phyloP scores from a whole-genome alignment of 495 filamentous ascomycete species.

The Aspergillus leporis region DNA sequence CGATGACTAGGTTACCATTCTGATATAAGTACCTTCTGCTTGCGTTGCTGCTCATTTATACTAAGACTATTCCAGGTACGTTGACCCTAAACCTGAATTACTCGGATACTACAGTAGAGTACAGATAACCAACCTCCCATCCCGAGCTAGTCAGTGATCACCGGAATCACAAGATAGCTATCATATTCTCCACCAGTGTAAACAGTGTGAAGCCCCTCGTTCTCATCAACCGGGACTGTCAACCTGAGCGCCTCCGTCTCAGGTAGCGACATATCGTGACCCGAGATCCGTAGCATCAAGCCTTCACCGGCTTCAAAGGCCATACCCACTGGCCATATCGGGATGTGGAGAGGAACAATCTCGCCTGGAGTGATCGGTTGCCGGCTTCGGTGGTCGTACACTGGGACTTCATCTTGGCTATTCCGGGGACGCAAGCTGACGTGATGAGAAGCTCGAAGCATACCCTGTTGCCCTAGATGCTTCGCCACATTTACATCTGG shows the following conservation, averaged over 20 bases:
- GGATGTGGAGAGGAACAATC: conserved; percentile 14
- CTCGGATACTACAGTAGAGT: too few relatives aligned
- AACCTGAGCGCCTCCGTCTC: conserved; percentile 15
- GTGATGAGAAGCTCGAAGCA: conserved; percentile 20
- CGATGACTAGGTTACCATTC: too few relatives aligned
- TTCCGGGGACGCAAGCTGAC: conserved; percentile 1
- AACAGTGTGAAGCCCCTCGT: conserved; percentile 16
- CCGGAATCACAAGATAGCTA: conserved; percentile 14
- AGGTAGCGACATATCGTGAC: conserved; percentile 23
- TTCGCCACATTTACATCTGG: conserved; percentile 21
- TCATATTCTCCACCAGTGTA: conserved; percentile 17
- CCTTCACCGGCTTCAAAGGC: conserved; percentile 24
- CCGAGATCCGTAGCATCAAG: conserved; percentile 17
- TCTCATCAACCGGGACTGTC: conserved; percentile 15
- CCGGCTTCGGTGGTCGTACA: conserved; percentile 11
- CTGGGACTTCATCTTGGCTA: conserved; percentile 3
- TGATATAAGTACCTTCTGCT: too few relatives aligned
- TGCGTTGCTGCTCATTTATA: too few relatives aligned
- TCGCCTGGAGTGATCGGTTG: conserved; percentile 10
- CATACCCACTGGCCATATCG: conserved; percentile 24
- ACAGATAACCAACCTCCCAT: too few relatives aligned
- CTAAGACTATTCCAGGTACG: too few relatives aligned
- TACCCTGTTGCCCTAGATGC: conserved; percentile 20
- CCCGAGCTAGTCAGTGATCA: conserved; percentile 2
- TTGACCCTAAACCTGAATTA: too few relatives aligned